Conservation (phyloP, 2,329 filamentous ascomycete species). For the Metarhizium rileyi region DNA sequence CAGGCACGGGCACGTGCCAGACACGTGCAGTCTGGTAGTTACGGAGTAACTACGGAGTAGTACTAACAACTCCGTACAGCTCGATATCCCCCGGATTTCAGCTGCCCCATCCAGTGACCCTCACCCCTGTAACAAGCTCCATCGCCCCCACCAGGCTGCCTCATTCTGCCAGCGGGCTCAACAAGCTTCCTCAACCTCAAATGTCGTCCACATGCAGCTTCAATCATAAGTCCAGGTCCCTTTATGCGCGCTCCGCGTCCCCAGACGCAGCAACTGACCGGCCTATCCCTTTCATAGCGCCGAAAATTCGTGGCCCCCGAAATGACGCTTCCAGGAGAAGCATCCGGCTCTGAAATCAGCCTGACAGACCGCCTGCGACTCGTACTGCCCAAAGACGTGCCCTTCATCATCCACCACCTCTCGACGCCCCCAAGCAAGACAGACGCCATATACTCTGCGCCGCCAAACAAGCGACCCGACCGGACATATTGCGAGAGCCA, state of each 20-base stretch:
- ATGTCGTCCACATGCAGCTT: too few relatives aligned
- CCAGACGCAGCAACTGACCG: background rate
- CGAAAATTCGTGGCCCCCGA: background rate
- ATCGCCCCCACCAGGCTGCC: too few relatives aligned
- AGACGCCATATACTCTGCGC: conserved; percentile 68
- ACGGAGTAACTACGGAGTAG: too few relatives aligned
- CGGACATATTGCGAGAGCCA: conserved; percentile 82
- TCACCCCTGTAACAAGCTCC: too few relatives aligned
- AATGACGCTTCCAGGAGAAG: background rate
- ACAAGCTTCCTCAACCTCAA: too few relatives aligned
- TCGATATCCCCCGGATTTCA: too few relatives aligned
- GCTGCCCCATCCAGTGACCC: too few relatives aligned
- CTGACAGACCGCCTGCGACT: background rate
- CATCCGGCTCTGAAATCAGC: conserved; percentile 25
- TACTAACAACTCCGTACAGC: too few relatives aligned
- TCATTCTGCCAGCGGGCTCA: too few relatives aligned
- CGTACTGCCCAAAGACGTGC: conserved; percentile 42
- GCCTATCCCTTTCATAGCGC: background rate
- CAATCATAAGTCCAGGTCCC: too few relatives aligned
- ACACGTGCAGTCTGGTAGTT: too few relatives aligned
- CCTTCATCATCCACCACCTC: conserved; percentile 71
- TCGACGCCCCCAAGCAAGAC: conserved; percentile 72
- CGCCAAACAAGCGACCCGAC: conserved; percentile 61
- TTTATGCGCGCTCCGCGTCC: background rate
- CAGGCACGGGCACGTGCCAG: too few relatives aligned